Percentiles rank a stretch among this genome's conserved stretches.
phyloP scores from a whole-genome alignment of 2,329 filamentous ascomycete genomes.

The Diaporthe citri region DNA sequence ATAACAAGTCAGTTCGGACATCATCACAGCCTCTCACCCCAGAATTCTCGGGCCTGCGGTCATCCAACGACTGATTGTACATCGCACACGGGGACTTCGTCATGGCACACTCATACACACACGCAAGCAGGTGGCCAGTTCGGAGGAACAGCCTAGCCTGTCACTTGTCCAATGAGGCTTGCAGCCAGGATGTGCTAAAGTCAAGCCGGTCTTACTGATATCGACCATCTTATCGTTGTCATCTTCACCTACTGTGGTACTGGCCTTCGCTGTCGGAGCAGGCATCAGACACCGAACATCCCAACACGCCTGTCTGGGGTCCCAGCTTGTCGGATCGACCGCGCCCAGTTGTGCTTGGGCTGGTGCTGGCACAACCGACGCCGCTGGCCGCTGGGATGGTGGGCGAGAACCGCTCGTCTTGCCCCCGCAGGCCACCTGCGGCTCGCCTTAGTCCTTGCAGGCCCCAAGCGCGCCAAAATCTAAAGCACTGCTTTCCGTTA shows the following conservation, averaged over 20 bases:
- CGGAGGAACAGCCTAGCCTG: background rate
- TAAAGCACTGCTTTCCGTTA: slow-evolving; percentile 33
- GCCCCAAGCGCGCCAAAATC: background rate
- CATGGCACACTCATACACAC: background rate
- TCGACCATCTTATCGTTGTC: background rate
- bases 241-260: background rate
- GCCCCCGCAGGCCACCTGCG: background rate
- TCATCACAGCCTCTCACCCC: background rate
- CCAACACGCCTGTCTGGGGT: background rate
- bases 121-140: background rate
- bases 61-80: background rate
- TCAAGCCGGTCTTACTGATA: background rate
- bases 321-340: slow-evolving; percentile 15
- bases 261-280: slow-evolving; percentile 17
- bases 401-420: slow-evolving; percentile 7
- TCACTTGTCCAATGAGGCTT: background rate
- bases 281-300: background rate
- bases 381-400: background rate
- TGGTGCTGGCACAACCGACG: background rate
- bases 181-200: background rate
- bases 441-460: slow-evolving; percentile 11
- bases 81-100: background rate
- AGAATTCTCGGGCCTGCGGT: background rate
- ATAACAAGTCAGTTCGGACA: background rate
- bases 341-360: background rate